A percentile compares a stretch with the other conserved stretches of the same genome.
These are phyloP conservation scores for Forsythia viridissima DNA, from an alignment of 257 asterid species.

Conservation along the genomic window DNA sequence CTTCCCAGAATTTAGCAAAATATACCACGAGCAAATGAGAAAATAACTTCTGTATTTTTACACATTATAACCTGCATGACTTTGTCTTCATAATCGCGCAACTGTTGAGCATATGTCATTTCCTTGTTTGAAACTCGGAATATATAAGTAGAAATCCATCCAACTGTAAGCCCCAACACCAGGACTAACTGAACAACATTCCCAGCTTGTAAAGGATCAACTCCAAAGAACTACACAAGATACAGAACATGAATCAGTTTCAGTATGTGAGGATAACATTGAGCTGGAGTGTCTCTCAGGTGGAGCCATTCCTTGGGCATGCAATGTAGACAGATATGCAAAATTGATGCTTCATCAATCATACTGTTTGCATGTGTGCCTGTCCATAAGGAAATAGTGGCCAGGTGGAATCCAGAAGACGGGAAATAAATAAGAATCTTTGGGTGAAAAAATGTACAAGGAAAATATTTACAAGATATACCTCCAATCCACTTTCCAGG, in stretches of 20 bases:
- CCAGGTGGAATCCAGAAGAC: not conserved
- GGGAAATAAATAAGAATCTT: not conserved
- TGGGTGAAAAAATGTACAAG: not conserved
- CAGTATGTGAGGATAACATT: not conserved
- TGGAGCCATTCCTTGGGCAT: not conserved
- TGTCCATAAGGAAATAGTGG: not conserved
- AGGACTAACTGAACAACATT: constrained; percentile 88
- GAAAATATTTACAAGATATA: constrained; percentile 23
- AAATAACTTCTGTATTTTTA: not conserved
- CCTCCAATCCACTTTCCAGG: constrained; percentile 90
- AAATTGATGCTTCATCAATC: not conserved
- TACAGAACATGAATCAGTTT: constrained; percentile 15
- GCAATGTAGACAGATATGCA: not conserved
- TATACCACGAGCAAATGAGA: not conserved
- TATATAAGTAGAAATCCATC: constrained; percentile 95
- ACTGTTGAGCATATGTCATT: constrained; percentile 93
- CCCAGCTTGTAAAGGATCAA: constrained; percentile 91
- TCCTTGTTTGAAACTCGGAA: constrained; percentile 95
- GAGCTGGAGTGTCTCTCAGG: not conserved
- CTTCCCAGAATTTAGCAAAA: not conserved
- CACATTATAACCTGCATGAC: constrained; percentile 72
- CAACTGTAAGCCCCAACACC: constrained; percentile 86
- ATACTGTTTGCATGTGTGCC: not conserved
- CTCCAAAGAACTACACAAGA: constrained; percentile 69
- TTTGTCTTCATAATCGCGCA: constrained; percentile 90